phyloP scores from a whole-genome alignment of 2,329 filamentous ascomycete species.

The Lasiodiplodia sp. region DNA sequence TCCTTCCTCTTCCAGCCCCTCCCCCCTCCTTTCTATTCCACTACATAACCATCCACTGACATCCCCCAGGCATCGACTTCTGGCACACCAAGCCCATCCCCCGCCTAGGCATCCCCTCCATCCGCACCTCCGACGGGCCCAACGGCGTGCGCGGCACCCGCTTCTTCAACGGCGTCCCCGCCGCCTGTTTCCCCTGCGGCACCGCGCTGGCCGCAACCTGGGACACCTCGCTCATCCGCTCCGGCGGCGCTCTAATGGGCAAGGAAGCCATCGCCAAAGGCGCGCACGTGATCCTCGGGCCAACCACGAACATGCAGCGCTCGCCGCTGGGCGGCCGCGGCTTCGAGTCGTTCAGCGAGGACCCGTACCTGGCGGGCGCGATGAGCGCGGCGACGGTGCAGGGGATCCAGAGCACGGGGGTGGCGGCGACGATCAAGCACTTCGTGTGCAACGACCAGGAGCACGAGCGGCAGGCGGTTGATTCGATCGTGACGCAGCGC shows the following conservation, averaged over 20 bases:
- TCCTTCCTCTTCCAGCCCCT: too few species aligned
- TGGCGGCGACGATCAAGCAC: conserved; percentile 77
- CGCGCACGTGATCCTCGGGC: conserved; percentile 75
- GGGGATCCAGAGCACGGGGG: conserved; percentile 70
- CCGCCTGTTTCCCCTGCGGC: conserved; percentile 78
- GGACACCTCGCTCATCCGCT: conserved; percentile 72
- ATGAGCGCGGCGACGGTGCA: conserved; percentile 66
- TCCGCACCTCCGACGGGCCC: conserved; percentile 71
- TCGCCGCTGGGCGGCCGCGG: conserved; percentile 81
- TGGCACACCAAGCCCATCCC: conserved; percentile 72
- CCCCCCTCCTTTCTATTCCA: too few species aligned
- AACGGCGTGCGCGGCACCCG: conserved; percentile 70
- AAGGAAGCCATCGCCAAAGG: conserved; percentile 76
- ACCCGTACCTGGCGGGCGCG: conserved; percentile 72
- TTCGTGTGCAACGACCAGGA: conserved; percentile 74
- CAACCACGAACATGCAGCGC: conserved; percentile 81
- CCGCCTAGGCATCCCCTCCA: conserved; percentile 65
- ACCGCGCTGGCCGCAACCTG: conserved; percentile 76
- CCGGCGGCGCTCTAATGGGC: conserved; percentile 73
- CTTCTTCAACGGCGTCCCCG: conserved; percentile 69
- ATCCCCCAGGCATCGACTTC: conserved; percentile 62
- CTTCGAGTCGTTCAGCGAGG: conserved; percentile 78
- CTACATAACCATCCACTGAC: neutral
- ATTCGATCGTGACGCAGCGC: conserved; percentile 60
- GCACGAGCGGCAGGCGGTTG: conserved; percentile 69